phyloP scores from a whole-genome alignment of 2,329 filamentous ascomycete species.

The Ceratocystiopsis brevicomis region DNA sequence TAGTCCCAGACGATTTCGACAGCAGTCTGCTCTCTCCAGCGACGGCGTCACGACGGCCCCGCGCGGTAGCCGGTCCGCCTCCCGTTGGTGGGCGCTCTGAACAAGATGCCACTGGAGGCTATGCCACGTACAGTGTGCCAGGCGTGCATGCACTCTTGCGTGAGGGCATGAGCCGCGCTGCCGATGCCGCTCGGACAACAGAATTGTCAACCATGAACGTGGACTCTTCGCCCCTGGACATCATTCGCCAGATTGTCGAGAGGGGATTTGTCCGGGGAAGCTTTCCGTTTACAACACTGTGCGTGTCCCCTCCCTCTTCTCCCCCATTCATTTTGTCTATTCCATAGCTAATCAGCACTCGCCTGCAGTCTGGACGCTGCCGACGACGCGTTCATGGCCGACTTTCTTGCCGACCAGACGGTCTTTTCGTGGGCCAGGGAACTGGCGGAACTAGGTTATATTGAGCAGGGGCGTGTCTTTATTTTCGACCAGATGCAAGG shows the following conservation, averaged over 20 bases:
- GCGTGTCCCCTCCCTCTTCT: neutral
- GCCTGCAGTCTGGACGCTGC: constrained; percentile 5
- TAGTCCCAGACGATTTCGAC: constrained; percentile 23
- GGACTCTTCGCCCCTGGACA: constrained; percentile 1
- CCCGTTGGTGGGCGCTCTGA: neutral
- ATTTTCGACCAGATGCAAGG: constrained; percentile 2
- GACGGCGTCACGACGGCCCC: neutral
- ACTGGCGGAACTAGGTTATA: constrained; percentile 1
- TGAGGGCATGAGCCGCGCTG: neutral
- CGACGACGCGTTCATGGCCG: neutral
- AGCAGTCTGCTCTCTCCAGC: constrained; percentile 7
- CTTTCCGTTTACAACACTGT: constrained; percentile 8
- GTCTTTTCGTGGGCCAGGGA: constrained; percentile 2
- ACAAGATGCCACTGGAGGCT: neutral
- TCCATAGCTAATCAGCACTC: neutral
- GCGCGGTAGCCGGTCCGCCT: neutral
- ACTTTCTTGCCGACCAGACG: constrained; percentile 4
- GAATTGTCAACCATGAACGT: neutral
- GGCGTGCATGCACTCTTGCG: neutral
- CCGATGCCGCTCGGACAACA: neutral
- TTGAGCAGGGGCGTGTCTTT: neutral
- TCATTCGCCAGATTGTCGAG: constrained; percentile 2
- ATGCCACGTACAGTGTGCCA: too few relatives aligned
- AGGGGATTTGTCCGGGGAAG: neutral
- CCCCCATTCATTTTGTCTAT: neutral